Conservation (phyloP, 2,329 filamentous ascomycete species). For the Aspergillus arachidicola region DNA sequence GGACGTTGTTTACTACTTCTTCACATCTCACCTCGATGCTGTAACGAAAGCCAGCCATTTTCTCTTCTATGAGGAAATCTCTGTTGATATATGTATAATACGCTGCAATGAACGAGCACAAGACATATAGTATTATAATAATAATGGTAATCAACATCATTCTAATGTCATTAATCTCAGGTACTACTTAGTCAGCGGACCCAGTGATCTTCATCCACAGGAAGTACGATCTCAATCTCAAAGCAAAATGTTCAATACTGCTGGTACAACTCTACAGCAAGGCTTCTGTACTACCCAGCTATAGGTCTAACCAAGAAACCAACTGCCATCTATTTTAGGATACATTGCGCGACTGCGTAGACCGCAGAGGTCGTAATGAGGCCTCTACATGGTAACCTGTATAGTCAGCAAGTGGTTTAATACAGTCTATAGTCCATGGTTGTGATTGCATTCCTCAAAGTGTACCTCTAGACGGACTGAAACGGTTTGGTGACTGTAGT, state of each 20-base stretch:
- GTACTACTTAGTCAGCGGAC: background rate
- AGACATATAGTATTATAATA: background rate
- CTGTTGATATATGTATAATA: background rate
- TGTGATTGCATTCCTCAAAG: background rate
- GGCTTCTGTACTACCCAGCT: background rate
- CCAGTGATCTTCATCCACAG: background rate
- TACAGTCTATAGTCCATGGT: background rate
- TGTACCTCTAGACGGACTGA: background rate
- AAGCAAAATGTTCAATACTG: background rate
- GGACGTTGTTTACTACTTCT: background rate
- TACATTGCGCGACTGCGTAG: background rate
- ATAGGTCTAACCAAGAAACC: background rate
- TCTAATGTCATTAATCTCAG: background rate
- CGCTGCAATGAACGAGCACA: background rate
- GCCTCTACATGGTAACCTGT: background rate
- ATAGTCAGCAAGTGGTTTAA: background rate
- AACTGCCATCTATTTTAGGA: background rate
- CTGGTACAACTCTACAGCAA: background rate
- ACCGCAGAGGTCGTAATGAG: background rate
- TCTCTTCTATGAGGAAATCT: background rate
- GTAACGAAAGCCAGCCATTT: background rate
- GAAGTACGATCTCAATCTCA: background rate
- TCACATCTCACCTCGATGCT: background rate
- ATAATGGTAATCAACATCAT: background rate
- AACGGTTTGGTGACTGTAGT: background rate